A percentile compares a stretch with the other conserved stretches of the same genome.
phyloP scores from a whole-genome alignment of 2,329 filamentous ascomycete genomes.

The Fusarium pseudocircinatum region DNA sequence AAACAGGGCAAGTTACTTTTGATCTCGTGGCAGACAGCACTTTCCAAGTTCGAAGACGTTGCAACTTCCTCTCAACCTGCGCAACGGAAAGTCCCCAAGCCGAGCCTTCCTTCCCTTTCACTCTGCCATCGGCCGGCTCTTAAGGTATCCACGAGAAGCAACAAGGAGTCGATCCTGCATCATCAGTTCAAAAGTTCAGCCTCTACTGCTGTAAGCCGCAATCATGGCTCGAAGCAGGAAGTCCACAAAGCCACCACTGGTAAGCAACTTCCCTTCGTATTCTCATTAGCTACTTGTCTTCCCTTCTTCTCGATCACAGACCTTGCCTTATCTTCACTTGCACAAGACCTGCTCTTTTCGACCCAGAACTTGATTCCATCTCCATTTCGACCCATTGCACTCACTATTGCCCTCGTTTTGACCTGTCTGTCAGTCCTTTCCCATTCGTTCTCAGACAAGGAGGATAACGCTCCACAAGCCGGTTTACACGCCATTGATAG shows the following conservation, averaged over 20 bases:
- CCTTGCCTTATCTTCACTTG: constrained; percentile 12
- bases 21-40: neutral
- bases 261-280: constrained; percentile 20
- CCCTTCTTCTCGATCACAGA: constrained; percentile 29
- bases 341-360: constrained; percentile 38
- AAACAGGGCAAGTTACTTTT: neutral
- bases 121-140: neutral
- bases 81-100: neutral
- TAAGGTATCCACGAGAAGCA: neutral
- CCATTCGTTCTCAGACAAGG: constrained; percentile 20
- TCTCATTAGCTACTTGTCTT: constrained; percentile 13
- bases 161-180: neutral
- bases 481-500: neutral
- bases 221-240: constrained; percentile 39
- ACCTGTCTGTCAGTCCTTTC: constrained; percentile 42
- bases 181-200: neutral
- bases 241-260: constrained; percentile 13
- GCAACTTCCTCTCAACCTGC: constrained; percentile 1
- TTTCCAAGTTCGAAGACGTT: neutral
- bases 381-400: constrained; percentile 12
- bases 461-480: constrained; percentile 2
- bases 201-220: constrained; percentile 2
- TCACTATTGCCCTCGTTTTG: constrained; percentile 25
- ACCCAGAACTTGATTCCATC: constrained; percentile 33
- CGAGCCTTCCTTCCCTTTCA: neutral